Percentiles rank a stretch among this genome's conserved stretches.
phyloP scores from a whole-genome alignment of 371 early-diverging fungal species.

The Mortierella sp. region DNA sequence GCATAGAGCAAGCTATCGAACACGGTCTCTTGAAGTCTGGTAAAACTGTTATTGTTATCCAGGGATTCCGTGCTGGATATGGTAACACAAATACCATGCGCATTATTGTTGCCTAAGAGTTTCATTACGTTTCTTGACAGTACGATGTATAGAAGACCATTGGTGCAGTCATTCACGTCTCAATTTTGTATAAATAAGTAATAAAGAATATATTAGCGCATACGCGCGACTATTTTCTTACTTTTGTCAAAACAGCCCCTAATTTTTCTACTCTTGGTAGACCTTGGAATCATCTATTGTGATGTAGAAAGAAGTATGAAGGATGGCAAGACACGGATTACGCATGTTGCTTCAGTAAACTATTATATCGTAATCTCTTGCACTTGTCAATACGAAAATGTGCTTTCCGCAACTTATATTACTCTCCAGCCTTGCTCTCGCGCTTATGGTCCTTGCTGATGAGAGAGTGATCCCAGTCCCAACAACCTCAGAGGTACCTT shows the following conservation, averaged over 20 bases:
- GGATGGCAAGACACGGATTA: too few species aligned
- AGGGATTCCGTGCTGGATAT: slow-evolving; percentile 77
- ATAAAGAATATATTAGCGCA: too few species aligned
- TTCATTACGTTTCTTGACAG: neutral
- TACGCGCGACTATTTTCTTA: too few species aligned
- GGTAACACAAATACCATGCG: slow-evolving; percentile 92
- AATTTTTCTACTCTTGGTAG: neutral
- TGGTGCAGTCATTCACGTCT: neutral
- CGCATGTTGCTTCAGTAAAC: too few species aligned
- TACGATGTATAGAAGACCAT: neutral
- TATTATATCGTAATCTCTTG: neutral
- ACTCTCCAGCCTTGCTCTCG: neutral
- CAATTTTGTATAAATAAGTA: neutral
- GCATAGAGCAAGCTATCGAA: slow-evolving; percentile 69
- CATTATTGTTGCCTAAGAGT: slow-evolving; percentile 62
- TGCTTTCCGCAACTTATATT: neutral
- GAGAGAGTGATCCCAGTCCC: neutral
- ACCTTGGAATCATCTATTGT: neutral
- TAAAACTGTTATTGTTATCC: slow-evolving; percentile 82
- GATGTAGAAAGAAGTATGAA: too few species aligned
- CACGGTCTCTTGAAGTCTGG: slow-evolving; percentile 74
- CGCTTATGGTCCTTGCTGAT: neutral
- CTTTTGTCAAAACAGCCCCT: neutral
- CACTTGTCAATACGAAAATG: neutral
- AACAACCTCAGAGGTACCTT: neutral